Conservation (phyloP, 2,329 filamentous ascomycete genomes). For the Simplicillium sp. region DNA sequence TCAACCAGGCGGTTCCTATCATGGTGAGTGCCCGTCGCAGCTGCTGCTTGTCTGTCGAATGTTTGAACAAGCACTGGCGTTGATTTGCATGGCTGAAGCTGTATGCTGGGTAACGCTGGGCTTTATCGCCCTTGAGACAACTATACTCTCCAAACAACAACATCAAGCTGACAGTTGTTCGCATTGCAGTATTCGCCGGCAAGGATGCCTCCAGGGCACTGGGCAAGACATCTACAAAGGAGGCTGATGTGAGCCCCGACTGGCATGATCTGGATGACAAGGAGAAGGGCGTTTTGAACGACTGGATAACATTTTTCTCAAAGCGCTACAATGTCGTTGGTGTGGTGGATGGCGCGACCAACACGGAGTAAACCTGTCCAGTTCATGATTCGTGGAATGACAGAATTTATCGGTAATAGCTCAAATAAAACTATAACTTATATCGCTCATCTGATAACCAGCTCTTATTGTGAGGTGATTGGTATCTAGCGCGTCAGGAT, state of each 20-base stretch:
- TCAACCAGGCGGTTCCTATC: slow-evolving; percentile 71
- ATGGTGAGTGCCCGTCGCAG: slow-evolving; percentile 49
- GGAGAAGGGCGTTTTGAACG: slow-evolving; percentile 73
- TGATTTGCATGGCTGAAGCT: too few species aligned
- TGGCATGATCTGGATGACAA: slow-evolving; percentile 79
- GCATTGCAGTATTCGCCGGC: slow-evolving; percentile 72
- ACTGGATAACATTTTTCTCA: slow-evolving; percentile 94
- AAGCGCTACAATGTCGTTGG: slow-evolving; percentile 93
- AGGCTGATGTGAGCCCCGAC: slow-evolving; percentile 71
- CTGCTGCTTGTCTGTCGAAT: neutral
- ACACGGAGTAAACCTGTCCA: slow-evolving; percentile 31
- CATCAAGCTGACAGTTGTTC: slow-evolving; percentile 8
- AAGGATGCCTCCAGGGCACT: slow-evolving; percentile 93
- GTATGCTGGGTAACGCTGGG: too few species aligned
- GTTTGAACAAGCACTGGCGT: slow-evolving; percentile 6
- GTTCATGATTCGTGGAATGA: neutral
- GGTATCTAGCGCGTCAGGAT: too few species aligned
- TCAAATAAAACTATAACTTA: neutral
- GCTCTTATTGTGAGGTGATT: too few species aligned
- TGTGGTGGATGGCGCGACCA: slow-evolving; percentile 50
- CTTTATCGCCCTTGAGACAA: too few species aligned
- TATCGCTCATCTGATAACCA: neutral
- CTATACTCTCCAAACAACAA: too few species aligned
- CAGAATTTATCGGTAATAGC: too few species aligned
- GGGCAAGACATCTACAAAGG: slow-evolving; percentile 75